phyloP scores from a whole-genome alignment of 2,329 filamentous ascomycete species.

The Metarhizium brunneum region DNA sequence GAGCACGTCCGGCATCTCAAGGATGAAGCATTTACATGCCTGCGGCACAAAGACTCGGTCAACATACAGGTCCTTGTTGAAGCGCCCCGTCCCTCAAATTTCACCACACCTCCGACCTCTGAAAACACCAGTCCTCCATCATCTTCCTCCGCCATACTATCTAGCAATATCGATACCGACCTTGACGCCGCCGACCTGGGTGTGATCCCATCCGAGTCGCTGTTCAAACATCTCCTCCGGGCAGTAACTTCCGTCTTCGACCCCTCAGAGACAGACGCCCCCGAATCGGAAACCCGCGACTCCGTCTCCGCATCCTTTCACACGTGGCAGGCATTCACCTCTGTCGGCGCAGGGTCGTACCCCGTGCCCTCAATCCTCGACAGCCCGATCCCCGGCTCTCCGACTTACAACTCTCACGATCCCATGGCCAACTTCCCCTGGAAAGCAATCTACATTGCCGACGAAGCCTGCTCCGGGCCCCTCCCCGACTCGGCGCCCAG shows the following conservation, averaged over 20 bases:
- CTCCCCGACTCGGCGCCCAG: conserved; percentile 41
- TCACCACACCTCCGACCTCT: conserved; percentile 11
- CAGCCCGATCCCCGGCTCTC: conserved; percentile 34
- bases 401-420: conserved; percentile 29
- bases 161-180: not conserved
- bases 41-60: conserved; percentile 63
- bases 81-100: conserved; percentile 15
- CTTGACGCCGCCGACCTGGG: not conserved
- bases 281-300: conserved; percentile 19
- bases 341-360: conserved; percentile 50
- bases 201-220: conserved; percentile 24
- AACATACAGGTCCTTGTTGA: conserved; percentile 57
- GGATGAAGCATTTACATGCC: conserved; percentile 75
- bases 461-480: conserved; percentile 53
- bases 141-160: not conserved
- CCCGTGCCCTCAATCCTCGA: conserved; percentile 59
- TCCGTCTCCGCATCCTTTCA: conserved; percentile 31
- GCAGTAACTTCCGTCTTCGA: conserved; percentile 37
- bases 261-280: conserved; percentile 19
- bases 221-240: conserved; percentile 37
- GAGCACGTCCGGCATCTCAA: conserved; percentile 66
- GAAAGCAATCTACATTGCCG: conserved; percentile 62
- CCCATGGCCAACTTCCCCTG: conserved; percentile 47
- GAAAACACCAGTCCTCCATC: conserved; percentile 7
- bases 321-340: conserved; percentile 44